A percentile compares a stretch with the other conserved stretches of the same genome.
Conservation (phyloP, 306 rosid species). For the Quercus suber region DNA sequence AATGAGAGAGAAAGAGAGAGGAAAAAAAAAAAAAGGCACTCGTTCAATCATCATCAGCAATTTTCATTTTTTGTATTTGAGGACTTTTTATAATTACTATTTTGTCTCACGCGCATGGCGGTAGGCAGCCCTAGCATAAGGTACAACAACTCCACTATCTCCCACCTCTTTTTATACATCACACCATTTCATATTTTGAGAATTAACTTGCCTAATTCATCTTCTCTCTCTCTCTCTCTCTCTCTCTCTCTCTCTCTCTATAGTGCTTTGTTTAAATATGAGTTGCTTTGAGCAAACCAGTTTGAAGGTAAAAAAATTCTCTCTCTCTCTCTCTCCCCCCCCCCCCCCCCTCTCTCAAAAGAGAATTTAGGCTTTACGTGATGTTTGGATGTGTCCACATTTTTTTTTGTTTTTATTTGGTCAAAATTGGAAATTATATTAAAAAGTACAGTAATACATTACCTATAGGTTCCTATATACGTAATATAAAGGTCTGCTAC, state of each 20-base stretch:
- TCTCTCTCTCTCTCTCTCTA: too few relatives aligned
- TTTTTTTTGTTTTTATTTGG: not conserved
- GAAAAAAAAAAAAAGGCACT: too few relatives aligned
- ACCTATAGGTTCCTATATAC: too few relatives aligned
- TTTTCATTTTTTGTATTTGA: not conserved
- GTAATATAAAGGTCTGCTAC: too few relatives aligned
- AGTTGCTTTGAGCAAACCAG: not conserved
- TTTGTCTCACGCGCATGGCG: not conserved
- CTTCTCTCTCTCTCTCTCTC: not conserved
- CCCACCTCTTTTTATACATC: not conserved
- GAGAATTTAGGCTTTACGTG: too few relatives aligned
- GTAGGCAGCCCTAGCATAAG: too few relatives aligned
- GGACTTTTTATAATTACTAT: not conserved
- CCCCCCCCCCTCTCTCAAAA: too few relatives aligned
- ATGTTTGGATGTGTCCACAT: too few relatives aligned
- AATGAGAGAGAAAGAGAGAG: too few relatives aligned
- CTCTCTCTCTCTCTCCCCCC: too few relatives aligned
- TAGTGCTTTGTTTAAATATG: not conserved
- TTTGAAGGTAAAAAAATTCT: not conserved
- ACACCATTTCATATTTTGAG: not conserved
- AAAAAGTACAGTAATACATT: not conserved
- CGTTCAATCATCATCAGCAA: too few relatives aligned
- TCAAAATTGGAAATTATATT: not conserved
- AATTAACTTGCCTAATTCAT: not conserved
- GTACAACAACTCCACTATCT: not conserved